A percentile compares a stretch with the other conserved stretches of the same genome.
phyloP scores from a whole-genome alignment of 2,329 filamentous ascomycete genomes.

The Phaeosphaeriaceae sp. region DNA sequence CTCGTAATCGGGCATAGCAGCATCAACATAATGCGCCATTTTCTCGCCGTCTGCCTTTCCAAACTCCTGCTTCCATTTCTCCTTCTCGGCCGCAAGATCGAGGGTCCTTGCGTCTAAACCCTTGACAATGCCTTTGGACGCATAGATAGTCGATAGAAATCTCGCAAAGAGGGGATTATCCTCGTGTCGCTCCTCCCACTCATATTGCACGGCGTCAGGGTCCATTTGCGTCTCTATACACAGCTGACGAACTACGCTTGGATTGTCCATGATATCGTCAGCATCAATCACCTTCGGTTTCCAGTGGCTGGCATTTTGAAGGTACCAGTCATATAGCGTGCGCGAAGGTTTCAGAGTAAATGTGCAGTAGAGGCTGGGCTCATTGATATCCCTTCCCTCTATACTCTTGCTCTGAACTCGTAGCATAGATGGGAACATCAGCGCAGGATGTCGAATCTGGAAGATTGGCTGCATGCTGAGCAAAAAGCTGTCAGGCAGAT shows the following conservation, averaged over 20 bases:
- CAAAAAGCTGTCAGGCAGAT: constrained; percentile 21
- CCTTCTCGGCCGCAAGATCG: constrained; percentile 15
- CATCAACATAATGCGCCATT: constrained; percentile 10
- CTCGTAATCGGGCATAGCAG: constrained; percentile 22
- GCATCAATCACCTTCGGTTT: constrained; percentile 21
- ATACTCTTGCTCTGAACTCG: constrained; percentile 11
- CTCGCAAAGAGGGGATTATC: constrained; percentile 7
- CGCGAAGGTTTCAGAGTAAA: constrained; percentile 8
- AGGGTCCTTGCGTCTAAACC: constrained; percentile 13
- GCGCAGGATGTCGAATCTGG: constrained; percentile 22
- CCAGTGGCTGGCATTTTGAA: neutral
- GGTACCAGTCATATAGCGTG: constrained; percentile 22
- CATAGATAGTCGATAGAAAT: constrained; percentile 14
- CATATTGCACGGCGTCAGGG: constrained; percentile 18
- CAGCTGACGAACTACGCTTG: constrained; percentile 13
- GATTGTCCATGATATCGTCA: constrained; percentile 22
- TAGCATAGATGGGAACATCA: constrained; percentile 25
- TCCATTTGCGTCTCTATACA: constrained; percentile 15
- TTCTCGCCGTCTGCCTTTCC: constrained; percentile 11
- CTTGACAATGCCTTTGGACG: constrained; percentile 16
- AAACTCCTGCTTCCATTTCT: constrained; percentile 20
- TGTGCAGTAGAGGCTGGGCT: neutral
- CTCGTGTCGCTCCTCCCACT: constrained; percentile 16
- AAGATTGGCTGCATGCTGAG: constrained; percentile 21
- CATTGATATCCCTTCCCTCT: neutral